Evolutionary conservation across 768 basidiomycete species (phyloP).

Genomic region (Imleria badia): DNA sequence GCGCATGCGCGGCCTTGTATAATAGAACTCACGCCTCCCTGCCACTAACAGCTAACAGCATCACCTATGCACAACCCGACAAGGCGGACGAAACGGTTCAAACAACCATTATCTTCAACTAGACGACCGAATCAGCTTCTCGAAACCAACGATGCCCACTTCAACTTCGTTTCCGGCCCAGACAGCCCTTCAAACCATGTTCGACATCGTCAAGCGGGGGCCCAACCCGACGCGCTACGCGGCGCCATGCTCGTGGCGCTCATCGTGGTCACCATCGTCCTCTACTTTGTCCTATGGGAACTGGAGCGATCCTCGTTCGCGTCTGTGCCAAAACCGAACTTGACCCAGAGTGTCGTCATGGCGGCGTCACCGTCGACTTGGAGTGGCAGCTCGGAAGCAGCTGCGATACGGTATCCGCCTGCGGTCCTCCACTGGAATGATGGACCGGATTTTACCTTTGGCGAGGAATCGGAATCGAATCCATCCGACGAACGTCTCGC

Average conservation of each 20-base stretch:
- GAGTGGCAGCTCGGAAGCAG: background rate
- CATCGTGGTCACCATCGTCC: conserved; percentile 19
- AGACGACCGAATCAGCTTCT: background rate
- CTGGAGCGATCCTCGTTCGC: conserved; percentile 12
- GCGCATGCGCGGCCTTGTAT: no score
- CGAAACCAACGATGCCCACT: background rate
- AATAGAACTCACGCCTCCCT: no score
- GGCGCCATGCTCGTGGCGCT: conserved; percentile 17
- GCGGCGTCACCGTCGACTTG: background rate
- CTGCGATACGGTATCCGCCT: background rate
- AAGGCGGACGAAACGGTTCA: conserved; percentile 16
- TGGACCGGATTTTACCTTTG: background rate
- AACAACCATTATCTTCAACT: conserved; percentile 1
- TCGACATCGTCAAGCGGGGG: background rate
- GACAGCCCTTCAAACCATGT: background rate
- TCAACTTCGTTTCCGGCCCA: background rate
- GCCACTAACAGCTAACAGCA: background rate
- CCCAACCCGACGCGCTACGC: conserved; percentile 7
- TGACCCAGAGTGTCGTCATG: background rate
- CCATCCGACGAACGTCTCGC: background rate
- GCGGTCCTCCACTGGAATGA: background rate
- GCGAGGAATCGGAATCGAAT: background rate
- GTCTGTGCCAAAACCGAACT: background rate
- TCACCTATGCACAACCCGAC: conserved; percentile 18
- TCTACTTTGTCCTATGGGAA: conserved; percentile 24